These are phyloP conservation scores for Sonneratia alba DNA, from an alignment of 345 rosid genomes.

Conservation along the genomic window DNA sequence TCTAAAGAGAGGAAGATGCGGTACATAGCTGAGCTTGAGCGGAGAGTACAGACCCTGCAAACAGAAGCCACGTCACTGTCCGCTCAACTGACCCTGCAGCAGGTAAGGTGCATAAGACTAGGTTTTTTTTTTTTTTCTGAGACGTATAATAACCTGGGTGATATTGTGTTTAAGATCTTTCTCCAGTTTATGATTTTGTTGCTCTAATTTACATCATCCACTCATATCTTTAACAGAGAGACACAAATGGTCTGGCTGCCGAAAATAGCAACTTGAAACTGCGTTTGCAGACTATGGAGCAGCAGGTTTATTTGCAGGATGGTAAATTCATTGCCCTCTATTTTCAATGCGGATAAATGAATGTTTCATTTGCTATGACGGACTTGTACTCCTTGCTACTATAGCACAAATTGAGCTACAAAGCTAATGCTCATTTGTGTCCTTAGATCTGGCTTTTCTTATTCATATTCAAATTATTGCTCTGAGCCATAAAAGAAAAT, in stretches of 20 bases:
- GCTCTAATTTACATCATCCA: not conserved
- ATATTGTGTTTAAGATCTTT: not conserved
- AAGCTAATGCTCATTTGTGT: no score
- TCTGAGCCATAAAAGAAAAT: no score
- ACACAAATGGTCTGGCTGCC: conserved; percentile 51
- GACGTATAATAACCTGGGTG: not conserved
- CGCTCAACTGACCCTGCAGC: conserved; percentile 16
- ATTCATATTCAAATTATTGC: no score
- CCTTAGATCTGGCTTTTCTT: no score
- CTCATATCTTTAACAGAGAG: conserved; percentile 11
- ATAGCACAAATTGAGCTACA: no score
- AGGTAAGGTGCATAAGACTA: conserved; percentile 3
- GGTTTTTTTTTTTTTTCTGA: not conserved
- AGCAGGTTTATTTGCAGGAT: conserved; percentile 78
- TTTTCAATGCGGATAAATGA: not conserved
- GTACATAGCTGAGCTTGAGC: conserved; percentile 16
- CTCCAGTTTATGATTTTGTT: not conserved
- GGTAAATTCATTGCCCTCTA: conserved; percentile 25
- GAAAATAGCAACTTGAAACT: conserved; percentile 82
- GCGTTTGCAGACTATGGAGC: conserved; percentile 87
- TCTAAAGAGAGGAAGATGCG: conserved; percentile 21
- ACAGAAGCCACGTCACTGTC: conserved; percentile 16
- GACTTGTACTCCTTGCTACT: not conserved
- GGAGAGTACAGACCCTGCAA: conserved; percentile 15
- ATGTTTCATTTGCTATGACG: not conserved